Percentiles rank a stretch among this genome's conserved stretches.
These are phyloP conservation scores for Scenedesmus sp. DNA, from an alignment of 163 green algal genomes.

Conservation along the genomic window DNA sequence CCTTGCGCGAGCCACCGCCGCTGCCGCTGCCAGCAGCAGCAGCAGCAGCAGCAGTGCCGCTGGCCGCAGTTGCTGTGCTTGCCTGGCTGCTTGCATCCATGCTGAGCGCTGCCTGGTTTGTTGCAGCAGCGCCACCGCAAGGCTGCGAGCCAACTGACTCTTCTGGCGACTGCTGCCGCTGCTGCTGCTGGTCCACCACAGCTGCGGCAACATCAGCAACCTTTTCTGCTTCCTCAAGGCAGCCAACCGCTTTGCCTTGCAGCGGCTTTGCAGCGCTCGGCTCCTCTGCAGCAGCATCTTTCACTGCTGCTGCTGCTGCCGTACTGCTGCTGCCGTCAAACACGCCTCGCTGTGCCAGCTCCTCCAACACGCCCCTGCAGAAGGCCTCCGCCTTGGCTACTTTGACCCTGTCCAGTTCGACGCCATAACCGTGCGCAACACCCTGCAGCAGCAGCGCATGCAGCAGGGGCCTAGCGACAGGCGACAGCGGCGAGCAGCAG, in stretches of 20 bases:
- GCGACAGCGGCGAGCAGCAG: neutral
- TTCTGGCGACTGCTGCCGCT: neutral
- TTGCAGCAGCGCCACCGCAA: neutral
- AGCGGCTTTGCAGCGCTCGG: neutral
- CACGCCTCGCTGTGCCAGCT: conserved; percentile 58
- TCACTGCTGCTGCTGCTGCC: conserved; percentile 13
- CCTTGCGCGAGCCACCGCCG: neutral
- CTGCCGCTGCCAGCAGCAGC: neutral
- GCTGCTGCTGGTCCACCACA: neutral
- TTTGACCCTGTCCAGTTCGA: conserved; percentile 95
- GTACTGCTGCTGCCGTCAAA: neutral
- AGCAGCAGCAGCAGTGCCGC: neutral
- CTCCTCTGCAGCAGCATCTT: neutral
- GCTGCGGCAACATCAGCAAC: neutral
- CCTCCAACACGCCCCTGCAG: conserved; percentile 64
- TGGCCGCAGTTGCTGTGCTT: neutral
- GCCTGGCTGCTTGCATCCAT: neutral
- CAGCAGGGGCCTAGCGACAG: conserved; percentile 83
- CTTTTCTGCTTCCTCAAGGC: neutral
- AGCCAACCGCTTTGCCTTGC: neutral
- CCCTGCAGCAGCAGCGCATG: conserved; percentile 84
- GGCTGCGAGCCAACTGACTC: neutral
- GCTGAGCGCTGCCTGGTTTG: neutral
- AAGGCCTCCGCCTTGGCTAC: conserved; percentile 89
- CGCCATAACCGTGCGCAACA: conserved; percentile 72